Evolutionary conservation across 106 monocot species (phyloP).

Genomic region (Dioscorea alata): DNA sequence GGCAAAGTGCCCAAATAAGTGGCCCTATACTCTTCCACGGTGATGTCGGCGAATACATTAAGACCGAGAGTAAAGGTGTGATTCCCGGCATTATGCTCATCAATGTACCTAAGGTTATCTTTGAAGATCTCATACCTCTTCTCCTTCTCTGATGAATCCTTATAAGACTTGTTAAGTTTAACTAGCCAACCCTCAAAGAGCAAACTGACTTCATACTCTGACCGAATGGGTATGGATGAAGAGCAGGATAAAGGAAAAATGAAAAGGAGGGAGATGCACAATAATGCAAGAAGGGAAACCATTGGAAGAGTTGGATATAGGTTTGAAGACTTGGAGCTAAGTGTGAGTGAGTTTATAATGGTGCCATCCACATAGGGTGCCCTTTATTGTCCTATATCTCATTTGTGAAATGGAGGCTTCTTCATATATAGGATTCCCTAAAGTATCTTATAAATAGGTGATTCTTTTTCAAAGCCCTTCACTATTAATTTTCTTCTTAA

Average conservation of each 20-base stretch:
- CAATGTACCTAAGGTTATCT: slow-evolving; percentile 38
- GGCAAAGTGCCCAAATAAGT: slow-evolving; percentile 32
- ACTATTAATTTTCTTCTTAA: too few species aligned
- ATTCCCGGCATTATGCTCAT: slow-evolving; percentile 66
- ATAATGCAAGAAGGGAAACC: too few species aligned
- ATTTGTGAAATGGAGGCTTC: neutral
- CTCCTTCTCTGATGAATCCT: slow-evolving; percentile 34
- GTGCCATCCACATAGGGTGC: too few species aligned
- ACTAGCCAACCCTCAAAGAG: slow-evolving; percentile 49
- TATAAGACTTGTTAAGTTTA: slow-evolving; percentile 22
- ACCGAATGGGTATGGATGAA: slow-evolving; percentile 9
- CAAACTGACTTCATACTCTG: slow-evolving; percentile 34
- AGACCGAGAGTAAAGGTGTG: slow-evolving; percentile 55
- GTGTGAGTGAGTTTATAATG: neutral
- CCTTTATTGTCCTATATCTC: too few species aligned
- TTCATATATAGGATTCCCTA: too few species aligned
- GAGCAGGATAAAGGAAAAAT: neutral
- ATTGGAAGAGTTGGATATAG: neutral
- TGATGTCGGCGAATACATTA: slow-evolving; percentile 86
- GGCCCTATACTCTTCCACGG: slow-evolving; percentile 73
- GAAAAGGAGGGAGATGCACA: neutral
- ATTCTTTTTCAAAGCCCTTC: too few species aligned
- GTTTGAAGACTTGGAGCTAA: neutral
- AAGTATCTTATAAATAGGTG: too few species aligned
- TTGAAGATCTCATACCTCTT: slow-evolving; percentile 33